Conservation (phyloP, 305 asterid genomes). For the Fraxinus velutina region DNA sequence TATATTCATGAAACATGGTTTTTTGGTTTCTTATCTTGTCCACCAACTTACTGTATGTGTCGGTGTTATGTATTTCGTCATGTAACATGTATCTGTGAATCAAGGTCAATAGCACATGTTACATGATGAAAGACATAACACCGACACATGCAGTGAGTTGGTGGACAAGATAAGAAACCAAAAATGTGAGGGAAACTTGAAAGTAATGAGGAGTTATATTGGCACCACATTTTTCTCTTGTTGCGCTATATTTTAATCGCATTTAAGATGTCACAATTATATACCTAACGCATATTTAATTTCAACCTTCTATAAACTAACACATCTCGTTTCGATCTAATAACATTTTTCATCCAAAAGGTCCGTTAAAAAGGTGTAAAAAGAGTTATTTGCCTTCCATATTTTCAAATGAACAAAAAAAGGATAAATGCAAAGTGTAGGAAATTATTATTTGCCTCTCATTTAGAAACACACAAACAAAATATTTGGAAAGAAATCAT, state of each 20-base stretch:
- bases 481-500: neutral
- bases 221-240: neutral
- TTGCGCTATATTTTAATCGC: no score
- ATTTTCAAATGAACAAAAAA: no score
- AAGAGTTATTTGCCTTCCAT: no score
- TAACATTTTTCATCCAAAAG: no score
- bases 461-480: neutral
- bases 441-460: neutral
- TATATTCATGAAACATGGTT: no score
- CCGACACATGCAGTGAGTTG: neutral
- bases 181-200: neutral
- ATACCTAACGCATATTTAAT: neutral
- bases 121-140: neutral
- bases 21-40: no score
- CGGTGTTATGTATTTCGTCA: no score
- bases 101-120: neutral
- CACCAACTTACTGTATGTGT: no score
- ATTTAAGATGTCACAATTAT: no score
- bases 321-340: neutral
- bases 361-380: neutral
- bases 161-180: neutral
- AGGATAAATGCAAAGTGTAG: neutral
- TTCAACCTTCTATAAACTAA: neutral
- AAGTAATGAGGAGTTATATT: neutral
- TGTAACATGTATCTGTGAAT: no score